Conservation (phyloP, 2,329 filamentous ascomycete species). For the Davidsoniella neocaledoniae region DNA sequence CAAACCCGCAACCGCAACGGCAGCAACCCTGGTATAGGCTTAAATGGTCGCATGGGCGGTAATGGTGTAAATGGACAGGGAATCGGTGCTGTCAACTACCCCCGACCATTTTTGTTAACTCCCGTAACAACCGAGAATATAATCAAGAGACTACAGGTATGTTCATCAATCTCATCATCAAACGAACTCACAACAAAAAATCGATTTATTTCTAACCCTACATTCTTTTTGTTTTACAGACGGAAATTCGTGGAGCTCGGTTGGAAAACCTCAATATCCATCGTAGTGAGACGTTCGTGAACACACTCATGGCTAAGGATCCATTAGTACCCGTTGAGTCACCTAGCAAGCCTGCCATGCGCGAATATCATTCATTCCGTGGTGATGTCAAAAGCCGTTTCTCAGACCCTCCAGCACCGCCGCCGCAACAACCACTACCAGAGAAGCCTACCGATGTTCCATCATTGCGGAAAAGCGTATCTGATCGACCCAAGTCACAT, state of each 20-base stretch:
- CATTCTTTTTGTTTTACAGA: conserved; percentile 29
- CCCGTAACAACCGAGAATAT: conserved; percentile 90
- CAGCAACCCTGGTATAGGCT: conserved; percentile 46
- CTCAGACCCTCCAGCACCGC: conserved; percentile 82
- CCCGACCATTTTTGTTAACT: conserved; percentile 71
- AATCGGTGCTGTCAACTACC: conserved; percentile 47
- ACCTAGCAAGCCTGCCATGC: conserved; percentile 23
- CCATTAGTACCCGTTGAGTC: conserved; percentile 37
- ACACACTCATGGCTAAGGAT: conserved; percentile 58
- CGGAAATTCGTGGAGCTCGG: conserved; percentile 77
- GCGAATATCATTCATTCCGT: conserved; percentile 41
- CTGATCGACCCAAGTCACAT: conserved; percentile 51
- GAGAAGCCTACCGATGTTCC: conserved; percentile 68
- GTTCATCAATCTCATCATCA: conserved; percentile 19
- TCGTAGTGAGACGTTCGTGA: conserved; percentile 68
- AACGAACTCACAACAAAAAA: background rate
- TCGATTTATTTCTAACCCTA: background rate
- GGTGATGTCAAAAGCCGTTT: conserved; percentile 69
- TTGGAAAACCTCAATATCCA: conserved; percentile 75
- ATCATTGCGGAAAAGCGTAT: conserved; percentile 57
- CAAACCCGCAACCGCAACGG: conserved; percentile 54
- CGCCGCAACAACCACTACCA: conserved; percentile 80
- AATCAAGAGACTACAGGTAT: conserved; percentile 68
- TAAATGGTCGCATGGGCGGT: conserved; percentile 44
- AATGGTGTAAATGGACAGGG: conserved; percentile 32